phyloP scores from a whole-genome alignment of 345 rosid genomes.

The Kernera saxatilis region DNA sequence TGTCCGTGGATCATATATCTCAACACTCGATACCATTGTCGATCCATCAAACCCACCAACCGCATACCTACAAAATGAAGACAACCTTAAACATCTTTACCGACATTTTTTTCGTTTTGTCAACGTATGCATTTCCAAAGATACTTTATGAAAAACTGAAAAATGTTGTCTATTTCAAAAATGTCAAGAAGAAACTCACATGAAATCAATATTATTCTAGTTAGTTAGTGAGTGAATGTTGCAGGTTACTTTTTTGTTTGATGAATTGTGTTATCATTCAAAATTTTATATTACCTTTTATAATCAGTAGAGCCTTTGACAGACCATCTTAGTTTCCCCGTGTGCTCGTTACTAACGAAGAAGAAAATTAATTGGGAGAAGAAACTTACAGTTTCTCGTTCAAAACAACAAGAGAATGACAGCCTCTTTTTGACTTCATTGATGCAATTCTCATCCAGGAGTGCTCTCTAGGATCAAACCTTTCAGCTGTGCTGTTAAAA shows the following conservation, averaged over 20 bases:
- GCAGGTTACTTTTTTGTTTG: not conserved
- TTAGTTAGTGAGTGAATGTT: not conserved
- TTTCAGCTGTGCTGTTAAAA: slow-evolving; percentile 62
- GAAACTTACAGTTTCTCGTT: slow-evolving; percentile 67
- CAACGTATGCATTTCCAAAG: too few relatives aligned
- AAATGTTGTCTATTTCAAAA: too few relatives aligned
- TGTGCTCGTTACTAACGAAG: not conserved
- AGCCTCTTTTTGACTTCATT: slow-evolving; percentile 55
- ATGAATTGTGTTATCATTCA: not conserved
- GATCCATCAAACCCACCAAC: slow-evolving; percentile 72
- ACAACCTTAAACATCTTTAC: not conserved
- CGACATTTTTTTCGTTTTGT: not conserved
- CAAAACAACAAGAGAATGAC: slow-evolving; percentile 59
- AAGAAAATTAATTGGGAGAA: not conserved
- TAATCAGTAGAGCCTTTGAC: not conserved
- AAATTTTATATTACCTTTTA: not conserved
- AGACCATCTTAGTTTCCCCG: not conserved
- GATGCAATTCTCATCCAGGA: slow-evolving; percentile 56
- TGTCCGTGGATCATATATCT: slow-evolving; percentile 60
- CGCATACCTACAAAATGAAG: slow-evolving; percentile 52
- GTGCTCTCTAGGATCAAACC: slow-evolving; percentile 79
- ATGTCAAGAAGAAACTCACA: too few relatives aligned
- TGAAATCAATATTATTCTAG: not conserved
- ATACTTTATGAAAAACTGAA: too few relatives aligned
- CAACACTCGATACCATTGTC: slow-evolving; percentile 59